These are phyloP conservation scores for Fusarium veterinarium DNA, from an alignment of 2,329 filamentous ascomycete species.

Conservation along the genomic window DNA sequence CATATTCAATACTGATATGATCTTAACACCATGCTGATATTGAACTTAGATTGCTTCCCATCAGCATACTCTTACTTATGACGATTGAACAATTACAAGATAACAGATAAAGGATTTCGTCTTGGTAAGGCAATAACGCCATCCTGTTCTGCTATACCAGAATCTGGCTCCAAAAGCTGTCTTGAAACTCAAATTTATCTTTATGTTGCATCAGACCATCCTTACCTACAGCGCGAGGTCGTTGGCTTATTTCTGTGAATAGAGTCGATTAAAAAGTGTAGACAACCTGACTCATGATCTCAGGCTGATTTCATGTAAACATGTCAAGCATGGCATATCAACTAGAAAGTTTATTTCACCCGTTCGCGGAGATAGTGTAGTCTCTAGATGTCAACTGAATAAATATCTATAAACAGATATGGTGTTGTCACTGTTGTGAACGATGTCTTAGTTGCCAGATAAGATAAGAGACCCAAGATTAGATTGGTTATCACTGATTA, in stretches of 20 bases:
- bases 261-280: not conserved
- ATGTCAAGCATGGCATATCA: no score
- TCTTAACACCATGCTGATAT: fast-evolving
- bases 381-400: fast-evolving
- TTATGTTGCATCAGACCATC: fast-evolving
- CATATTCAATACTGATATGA: no score
- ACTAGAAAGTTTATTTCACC: fast-evolving
- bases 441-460: not conserved
- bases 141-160: fast-evolving
- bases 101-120: fast-evolving
- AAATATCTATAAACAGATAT: not conserved
- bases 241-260: fast-evolving
- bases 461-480: not conserved
- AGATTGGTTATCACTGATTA: not conserved
- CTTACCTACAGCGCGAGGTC: fast-evolving
- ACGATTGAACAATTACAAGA: not conserved
- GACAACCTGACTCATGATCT: not conserved
- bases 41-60: not conserved
- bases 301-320: no score
- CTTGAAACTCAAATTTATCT: fast-evolving
- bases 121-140: not conserved
- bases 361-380: fast-evolving
- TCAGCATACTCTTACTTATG: not conserved
- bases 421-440: fast-evolving
- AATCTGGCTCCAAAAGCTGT: fast-evolving